A percentile compares a stretch with the other conserved stretches of the same genome.
These are phyloP conservation scores for Lepidium campestre DNA, from an alignment of 441 rosid species.

Conservation along the genomic window DNA sequence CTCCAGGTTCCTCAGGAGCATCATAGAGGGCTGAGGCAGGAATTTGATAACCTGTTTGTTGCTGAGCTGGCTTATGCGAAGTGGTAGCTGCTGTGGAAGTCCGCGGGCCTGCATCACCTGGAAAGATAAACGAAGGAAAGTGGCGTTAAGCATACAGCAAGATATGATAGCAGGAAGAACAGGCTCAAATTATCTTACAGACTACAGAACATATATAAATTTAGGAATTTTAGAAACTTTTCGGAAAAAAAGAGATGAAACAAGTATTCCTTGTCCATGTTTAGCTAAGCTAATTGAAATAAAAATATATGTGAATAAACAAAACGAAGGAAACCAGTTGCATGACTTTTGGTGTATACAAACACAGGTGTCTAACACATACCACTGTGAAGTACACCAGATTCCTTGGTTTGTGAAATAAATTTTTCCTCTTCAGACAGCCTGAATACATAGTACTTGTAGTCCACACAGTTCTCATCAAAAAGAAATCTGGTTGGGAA, in stretches of 20 bases:
- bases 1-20: conserved; percentile 40
- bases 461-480: conserved; percentile 70
- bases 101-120: conserved; percentile 44
- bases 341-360: neutral
- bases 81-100: conserved; percentile 35
- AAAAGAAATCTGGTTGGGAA: conserved; percentile 62
- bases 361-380: conserved; percentile 15
- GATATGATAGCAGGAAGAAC: conserved; percentile 1
- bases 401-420: conserved; percentile 44
- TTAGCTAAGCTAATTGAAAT: neutral
- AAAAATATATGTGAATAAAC: neutral
- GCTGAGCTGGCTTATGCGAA: conserved; percentile 45
- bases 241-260: neutral
- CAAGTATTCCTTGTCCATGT: neutral
- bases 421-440: conserved; percentile 79
- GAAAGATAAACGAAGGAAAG: conserved; percentile 11
- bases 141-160: conserved; percentile 1
- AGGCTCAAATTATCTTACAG: neutral
- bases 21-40: conserved; percentile 90
- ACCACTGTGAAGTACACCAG: conserved; percentile 46
- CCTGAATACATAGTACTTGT: conserved; percentile 71
- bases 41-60: conserved; percentile 60
- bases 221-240: neutral
- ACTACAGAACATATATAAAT: neutral
- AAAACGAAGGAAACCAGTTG: neutral